Evolutionary conservation across 345 rosid genomes (phyloP).

Genomic region (Luvunga scandens): DNA sequence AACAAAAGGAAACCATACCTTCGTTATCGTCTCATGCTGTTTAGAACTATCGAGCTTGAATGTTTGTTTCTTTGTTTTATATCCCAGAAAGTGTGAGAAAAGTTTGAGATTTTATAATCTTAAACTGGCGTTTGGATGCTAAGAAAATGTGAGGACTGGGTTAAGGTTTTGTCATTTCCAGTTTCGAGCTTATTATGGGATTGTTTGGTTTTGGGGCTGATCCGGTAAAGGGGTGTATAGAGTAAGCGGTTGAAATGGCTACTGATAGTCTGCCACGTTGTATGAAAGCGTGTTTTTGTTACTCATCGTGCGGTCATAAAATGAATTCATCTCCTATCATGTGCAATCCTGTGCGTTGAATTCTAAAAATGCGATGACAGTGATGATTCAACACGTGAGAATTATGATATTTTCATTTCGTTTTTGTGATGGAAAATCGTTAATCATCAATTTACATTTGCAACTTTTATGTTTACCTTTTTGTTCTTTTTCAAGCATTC

Average conservation of each 20-base stretch:
- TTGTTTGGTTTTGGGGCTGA: background rate
- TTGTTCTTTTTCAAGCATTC: too few relatives aligned
- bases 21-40: background rate
- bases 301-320: background rate
- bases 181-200: background rate
- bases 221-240: background rate
- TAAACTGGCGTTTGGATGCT: constrained; percentile 20
- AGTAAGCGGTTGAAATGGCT: background rate
- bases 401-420: background rate
- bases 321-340: too few relatives aligned
- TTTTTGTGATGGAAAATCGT: background rate
- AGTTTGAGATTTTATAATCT: background rate
- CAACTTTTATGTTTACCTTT: too few relatives aligned
- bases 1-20: constrained; percentile 22
- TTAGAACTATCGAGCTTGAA: background rate
- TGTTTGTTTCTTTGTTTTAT: background rate
- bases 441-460: background rate
- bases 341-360: background rate
- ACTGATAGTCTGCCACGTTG: constrained; percentile 3
- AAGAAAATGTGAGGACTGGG: constrained; percentile 15
- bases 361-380: background rate
- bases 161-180: background rate
- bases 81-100: constrained; percentile 1
- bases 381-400: background rate
- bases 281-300: too few relatives aligned